Conservation (phyloP, 1,284 basidiomycete genomes). For the Heliocybe sulcata region DNA sequence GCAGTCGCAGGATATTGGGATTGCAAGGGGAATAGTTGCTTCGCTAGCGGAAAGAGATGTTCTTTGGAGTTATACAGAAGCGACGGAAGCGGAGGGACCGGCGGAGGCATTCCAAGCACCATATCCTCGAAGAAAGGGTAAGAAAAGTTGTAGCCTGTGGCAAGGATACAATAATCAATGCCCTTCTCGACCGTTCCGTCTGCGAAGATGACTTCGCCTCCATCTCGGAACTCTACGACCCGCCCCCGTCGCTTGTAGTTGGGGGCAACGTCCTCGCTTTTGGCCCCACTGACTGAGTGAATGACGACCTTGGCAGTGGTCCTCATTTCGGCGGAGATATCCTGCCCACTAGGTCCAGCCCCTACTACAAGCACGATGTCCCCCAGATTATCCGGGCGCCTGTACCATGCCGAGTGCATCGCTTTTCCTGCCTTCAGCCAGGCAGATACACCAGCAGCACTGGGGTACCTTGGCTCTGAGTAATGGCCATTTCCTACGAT, state of each 20-base stretch:
- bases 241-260: slow-evolving; percentile 36
- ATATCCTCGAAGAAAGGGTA: slow-evolving; percentile 52
- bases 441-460: slow-evolving; percentile 43
- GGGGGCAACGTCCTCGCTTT: slow-evolving; percentile 13
- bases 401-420: slow-evolving; percentile 61
- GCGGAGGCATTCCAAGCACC: slow-evolving; percentile 25
- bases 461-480: slow-evolving; percentile 50
- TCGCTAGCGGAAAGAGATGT: slow-evolving; percentile 56
- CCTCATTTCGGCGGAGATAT: slow-evolving; percentile 54
- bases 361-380: slow-evolving; percentile 61
- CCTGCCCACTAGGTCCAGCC: slow-evolving; percentile 60
- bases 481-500: slow-evolving; percentile 74
- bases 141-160: slow-evolving; percentile 63
- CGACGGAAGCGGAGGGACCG: slow-evolving; percentile 37
- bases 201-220: slow-evolving; percentile 48
- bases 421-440: slow-evolving; percentile 50
- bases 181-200: slow-evolving; percentile 46
- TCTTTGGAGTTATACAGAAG: slow-evolving; percentile 55
- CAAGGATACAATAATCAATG: slow-evolving; percentile 59
- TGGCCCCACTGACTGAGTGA: slow-evolving; percentile 42
- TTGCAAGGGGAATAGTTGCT: slow-evolving; percentile 44
- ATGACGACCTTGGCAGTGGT: slow-evolving; percentile 37
- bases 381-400: slow-evolving; percentile 40
- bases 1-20: slow-evolving; percentile 38
- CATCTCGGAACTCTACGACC: slow-evolving; percentile 32